phyloP scores from a whole-genome alignment of 768 basidiomycete species.

The Tulasnella sp. region DNA sequence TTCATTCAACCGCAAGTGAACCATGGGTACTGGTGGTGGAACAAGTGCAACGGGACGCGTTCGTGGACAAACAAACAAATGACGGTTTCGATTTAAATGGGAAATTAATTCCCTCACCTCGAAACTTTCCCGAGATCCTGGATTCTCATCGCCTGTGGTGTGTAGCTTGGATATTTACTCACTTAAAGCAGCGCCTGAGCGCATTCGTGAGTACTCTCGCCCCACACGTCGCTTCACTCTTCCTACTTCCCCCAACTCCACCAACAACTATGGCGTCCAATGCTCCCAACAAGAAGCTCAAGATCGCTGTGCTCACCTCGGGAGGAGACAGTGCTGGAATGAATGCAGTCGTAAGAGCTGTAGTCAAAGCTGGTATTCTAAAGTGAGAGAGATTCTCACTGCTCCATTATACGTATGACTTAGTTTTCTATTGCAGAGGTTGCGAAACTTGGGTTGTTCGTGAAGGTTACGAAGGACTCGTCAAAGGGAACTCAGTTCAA shows the following conservation, averaged over 20 bases:
- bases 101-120: not conserved
- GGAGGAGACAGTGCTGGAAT: constrained; percentile 98
- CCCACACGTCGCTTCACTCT: not conserved
- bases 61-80: not conserved
- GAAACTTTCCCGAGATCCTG: not conserved
- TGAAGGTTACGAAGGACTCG: constrained; percentile 96
- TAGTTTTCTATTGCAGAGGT: constrained; percentile 40
- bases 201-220: not conserved
- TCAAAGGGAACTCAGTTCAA: constrained; percentile 66
- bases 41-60: not conserved
- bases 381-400: constrained; percentile 36
- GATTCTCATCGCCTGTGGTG: not conserved
- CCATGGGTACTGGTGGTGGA: no score
- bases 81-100: constrained; percentile 1
- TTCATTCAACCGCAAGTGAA: constrained; percentile 60
- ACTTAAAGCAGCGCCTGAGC: not conserved
- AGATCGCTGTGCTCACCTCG: constrained; percentile 86
- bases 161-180: not conserved
- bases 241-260: not conserved
- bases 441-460: constrained; percentile 94
- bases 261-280: not conserved
- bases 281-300: constrained; percentile 40
- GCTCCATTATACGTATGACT: not conserved
- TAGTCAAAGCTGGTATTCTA: constrained; percentile 85
- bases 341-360: constrained; percentile 88